These are phyloP conservation scores for Clitoria ternatea DNA, from an alignment of 306 rosid species.

Conservation along the genomic window DNA sequence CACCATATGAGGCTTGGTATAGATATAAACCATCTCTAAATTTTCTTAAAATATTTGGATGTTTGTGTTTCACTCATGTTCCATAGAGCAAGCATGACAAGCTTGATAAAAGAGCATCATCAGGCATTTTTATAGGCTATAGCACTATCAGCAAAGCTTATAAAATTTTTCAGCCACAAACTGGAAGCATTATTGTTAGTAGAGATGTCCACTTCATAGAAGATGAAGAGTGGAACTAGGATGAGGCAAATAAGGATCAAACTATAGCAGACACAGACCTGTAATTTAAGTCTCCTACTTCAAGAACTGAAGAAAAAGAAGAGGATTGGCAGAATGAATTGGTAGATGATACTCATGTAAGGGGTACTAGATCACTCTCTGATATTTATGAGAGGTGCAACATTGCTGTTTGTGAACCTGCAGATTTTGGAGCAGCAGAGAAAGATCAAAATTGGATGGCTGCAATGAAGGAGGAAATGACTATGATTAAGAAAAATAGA, in stretches of 20 bases:
- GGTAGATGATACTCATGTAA: background rate
- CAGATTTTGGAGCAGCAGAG: background rate
- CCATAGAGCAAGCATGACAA: background rate
- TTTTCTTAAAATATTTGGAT: background rate
- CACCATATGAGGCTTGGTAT: background rate
- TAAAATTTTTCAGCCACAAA: background rate
- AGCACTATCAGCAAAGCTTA: background rate
- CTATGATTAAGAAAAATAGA: background rate
- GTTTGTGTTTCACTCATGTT: background rate
- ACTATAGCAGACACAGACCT: too few relatives aligned
- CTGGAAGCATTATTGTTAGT: background rate
- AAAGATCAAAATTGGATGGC: background rate
- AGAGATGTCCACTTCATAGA: background rate
- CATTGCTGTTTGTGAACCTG: background rate
- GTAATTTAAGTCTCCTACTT: too few relatives aligned
- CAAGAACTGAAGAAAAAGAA: background rate
- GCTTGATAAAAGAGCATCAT: background rate
- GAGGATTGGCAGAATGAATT: background rate
- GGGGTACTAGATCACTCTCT: background rate
- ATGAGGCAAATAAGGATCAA: background rate
- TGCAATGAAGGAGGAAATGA: background rate
- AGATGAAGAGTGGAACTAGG: background rate
- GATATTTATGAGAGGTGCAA: background rate
- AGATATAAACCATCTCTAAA: background rate
- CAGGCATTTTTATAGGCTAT: background rate